These are phyloP conservation scores for Claviceps sp. DNA, from an alignment of 2,329 filamentous ascomycete species.

Conservation along the genomic window DNA sequence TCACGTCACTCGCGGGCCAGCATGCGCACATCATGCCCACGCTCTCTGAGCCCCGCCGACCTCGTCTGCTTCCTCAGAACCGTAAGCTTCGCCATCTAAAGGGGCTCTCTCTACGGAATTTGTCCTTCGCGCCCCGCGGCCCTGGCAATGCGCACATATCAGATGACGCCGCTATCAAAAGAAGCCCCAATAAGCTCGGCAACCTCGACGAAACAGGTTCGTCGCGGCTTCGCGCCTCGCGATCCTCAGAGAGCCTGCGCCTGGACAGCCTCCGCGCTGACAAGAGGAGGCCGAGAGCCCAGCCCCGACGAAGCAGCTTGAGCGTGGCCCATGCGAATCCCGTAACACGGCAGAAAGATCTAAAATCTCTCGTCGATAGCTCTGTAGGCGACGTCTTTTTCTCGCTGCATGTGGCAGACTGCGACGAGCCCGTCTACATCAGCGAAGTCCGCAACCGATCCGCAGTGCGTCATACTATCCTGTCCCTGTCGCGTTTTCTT, in stretches of 20 bases:
- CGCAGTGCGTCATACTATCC: constrained; percentile 34
- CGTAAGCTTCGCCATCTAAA: constrained; percentile 79
- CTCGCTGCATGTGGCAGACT: constrained; percentile 56
- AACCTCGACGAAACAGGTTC: constrained; percentile 29
- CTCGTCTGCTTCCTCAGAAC: constrained; percentile 56
- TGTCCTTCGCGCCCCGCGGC: constrained; percentile 49
- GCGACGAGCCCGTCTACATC: constrained; percentile 70
- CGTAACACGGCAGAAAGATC: constrained; percentile 51
- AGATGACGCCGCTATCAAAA: constrained; percentile 64
- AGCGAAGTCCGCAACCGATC: constrained; percentile 68
- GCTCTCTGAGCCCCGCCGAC: constrained; percentile 27
- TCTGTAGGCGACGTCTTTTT: constrained; percentile 83
- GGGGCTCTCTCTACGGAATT: constrained; percentile 75
- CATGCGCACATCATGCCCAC: constrained; percentile 19
- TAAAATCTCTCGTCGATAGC: constrained; percentile 59
- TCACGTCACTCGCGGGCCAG: constrained; percentile 1
- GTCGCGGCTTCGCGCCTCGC: constrained; percentile 37
- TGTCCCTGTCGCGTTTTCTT: background rate
- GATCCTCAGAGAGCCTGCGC: constrained; percentile 23
- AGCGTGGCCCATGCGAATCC: constrained; percentile 34
- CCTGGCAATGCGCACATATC: constrained; percentile 45
- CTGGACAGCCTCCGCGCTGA: constrained; percentile 4
- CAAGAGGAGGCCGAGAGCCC: constrained; percentile 9
- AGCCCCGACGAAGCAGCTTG: constrained; percentile 33
- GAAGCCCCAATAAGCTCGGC: constrained; percentile 53